Evolutionary conservation across 2,329 filamentous ascomycete genomes (phyloP).

Genomic region (Nigrospora osmanthi): DNA sequence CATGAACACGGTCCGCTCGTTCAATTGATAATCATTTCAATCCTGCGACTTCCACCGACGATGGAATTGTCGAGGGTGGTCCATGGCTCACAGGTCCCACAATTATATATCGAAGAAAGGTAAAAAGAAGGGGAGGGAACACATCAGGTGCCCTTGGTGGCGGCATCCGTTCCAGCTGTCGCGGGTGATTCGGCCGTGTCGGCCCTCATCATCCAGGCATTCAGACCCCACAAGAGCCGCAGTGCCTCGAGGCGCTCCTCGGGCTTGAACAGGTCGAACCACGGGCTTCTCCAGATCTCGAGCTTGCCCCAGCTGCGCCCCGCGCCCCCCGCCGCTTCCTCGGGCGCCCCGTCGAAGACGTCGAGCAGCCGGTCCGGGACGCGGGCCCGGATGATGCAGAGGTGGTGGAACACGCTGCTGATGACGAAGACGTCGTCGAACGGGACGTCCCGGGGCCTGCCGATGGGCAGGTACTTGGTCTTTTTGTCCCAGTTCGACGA

Average conservation of each 20-base stretch:
- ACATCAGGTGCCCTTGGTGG: too few species aligned
- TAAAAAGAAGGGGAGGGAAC: too few species aligned
- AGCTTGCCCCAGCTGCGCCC: slow-evolving; percentile 42
- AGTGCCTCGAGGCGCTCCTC: slow-evolving; percentile 50
- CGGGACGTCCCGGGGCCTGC: slow-evolving; percentile 34
- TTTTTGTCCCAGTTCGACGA: slow-evolving; percentile 53
- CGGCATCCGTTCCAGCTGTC: too few species aligned
- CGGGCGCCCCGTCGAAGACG: slow-evolving; percentile 39
- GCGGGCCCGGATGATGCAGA: slow-evolving; percentile 50
- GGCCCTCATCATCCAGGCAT: slow-evolving; percentile 52
- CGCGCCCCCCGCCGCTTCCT: slow-evolving; percentile 17
- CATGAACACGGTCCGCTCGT: too few species aligned
- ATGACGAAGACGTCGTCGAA: slow-evolving; percentile 55
- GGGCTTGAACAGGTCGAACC: slow-evolving; percentile 52
- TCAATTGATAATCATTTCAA: too few species aligned
- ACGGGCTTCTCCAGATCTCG: slow-evolving; percentile 48
- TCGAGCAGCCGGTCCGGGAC: slow-evolving; percentile 45
- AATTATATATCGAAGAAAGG: too few species aligned
- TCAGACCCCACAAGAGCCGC: slow-evolving; percentile 49
- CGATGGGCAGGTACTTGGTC: slow-evolving; percentile 49
- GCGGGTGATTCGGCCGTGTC: background rate
- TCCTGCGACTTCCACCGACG: too few species aligned
- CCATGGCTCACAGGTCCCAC: too few species aligned
- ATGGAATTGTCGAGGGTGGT: too few species aligned
- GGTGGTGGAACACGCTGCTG: slow-evolving; percentile 54